A percentile compares a stretch with the other conserved stretches of the same genome.
Conservation (phyloP, 208 protist species). For the Leishmania aethiopica region DNA sequence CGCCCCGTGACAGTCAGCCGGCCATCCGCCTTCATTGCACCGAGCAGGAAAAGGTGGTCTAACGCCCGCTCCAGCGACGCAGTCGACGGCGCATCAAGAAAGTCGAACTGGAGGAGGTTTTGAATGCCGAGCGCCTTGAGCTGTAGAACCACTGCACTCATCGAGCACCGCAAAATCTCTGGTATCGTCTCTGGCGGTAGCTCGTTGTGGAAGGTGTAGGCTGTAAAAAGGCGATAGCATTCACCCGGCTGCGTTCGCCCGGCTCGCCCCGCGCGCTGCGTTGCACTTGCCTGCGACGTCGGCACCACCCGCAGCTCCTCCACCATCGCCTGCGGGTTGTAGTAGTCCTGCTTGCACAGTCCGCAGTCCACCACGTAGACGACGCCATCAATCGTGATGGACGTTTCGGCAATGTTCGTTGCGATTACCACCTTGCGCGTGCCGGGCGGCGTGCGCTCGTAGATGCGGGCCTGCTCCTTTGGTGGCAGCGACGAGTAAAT, state of each 20-base stretch:
- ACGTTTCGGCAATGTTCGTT: conserved; percentile 99
- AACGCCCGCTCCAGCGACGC: conserved; percentile 97
- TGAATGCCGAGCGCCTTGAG: conserved; percentile 98
- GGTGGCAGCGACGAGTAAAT: conserved; percentile 98
- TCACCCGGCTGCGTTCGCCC: conserved; percentile 95
- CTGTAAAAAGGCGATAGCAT: conserved; percentile 97
- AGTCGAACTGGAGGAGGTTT: conserved; percentile 97
- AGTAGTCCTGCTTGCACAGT: conserved; percentile 97
- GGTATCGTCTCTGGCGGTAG: conserved; percentile 93
- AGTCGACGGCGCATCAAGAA: conserved; percentile 97
- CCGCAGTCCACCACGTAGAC: conserved; percentile 99
- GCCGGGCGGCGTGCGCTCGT: conserved; percentile 93
- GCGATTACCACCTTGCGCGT: conserved; percentile 97
- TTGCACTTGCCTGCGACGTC: conserved; percentile 96
- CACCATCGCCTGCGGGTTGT: conserved; percentile 96
- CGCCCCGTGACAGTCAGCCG: conserved; percentile 95
- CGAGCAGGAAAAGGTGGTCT: conserved; percentile 98
- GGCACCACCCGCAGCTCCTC: conserved; percentile 96
- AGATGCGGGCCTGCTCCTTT: conserved; percentile 98
- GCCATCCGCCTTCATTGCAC: conserved; percentile 98
- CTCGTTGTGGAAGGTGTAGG: conserved; percentile 95
- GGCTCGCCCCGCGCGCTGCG: conserved; percentile 95
- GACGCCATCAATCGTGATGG: conserved; percentile 99
- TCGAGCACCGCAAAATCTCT: conserved; percentile 97
- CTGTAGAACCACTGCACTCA: conserved; percentile 96